A percentile compares a stretch with the other conserved stretches of the same genome.
These are phyloP conservation scores for Dendrostoma leiphaemia DNA, from an alignment of 2,329 filamentous ascomycete species.

Conservation along the genomic window DNA sequence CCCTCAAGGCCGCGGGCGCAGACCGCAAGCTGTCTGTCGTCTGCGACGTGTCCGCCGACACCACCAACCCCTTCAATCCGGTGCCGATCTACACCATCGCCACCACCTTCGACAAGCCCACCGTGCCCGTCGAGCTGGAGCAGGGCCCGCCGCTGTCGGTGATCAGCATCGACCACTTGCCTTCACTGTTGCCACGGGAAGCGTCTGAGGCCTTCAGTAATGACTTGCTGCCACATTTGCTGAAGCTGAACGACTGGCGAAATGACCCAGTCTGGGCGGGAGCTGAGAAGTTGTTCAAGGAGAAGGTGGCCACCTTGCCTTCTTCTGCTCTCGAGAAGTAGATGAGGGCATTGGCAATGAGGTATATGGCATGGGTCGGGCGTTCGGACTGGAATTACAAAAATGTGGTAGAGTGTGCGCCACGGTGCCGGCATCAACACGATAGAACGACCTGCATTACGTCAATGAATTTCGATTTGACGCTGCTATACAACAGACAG, in stretches of 20 bases:
- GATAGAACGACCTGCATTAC: too few relatives aligned
- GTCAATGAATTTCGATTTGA: too few relatives aligned
- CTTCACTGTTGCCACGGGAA: slow-evolving; percentile 80
- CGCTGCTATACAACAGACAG: too few relatives aligned
- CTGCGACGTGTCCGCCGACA: slow-evolving; percentile 76
- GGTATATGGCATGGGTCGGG: slow-evolving; percentile 11
- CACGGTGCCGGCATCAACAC: too few relatives aligned
- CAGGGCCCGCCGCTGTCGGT: slow-evolving; percentile 65
- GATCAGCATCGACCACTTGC: slow-evolving; percentile 86
- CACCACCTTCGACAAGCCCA: slow-evolving; percentile 88
- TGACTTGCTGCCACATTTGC: slow-evolving; percentile 73
- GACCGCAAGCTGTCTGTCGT: slow-evolving; percentile 75
- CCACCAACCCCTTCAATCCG: slow-evolving; percentile 67
- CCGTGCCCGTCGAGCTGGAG: slow-evolving; percentile 66
- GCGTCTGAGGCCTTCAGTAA: slow-evolving; percentile 79
- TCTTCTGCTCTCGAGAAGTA: slow-evolving; percentile 18
- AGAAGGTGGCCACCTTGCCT: slow-evolving; percentile 64
- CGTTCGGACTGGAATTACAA: too few relatives aligned
- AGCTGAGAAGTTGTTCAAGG: slow-evolving; percentile 79
- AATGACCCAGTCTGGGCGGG: slow-evolving; percentile 78
- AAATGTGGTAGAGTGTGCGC: too few relatives aligned
- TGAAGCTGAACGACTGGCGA: slow-evolving; percentile 73
- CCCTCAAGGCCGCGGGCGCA: slow-evolving; percentile 54
- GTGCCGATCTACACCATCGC: slow-evolving; percentile 81
- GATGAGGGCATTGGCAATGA: background rate